Percentiles rank a stretch among this genome's conserved stretches.
These are phyloP conservation scores for Dothistroma pini DNA, from an alignment of 2,329 filamentous ascomycete species.

Conservation along the genomic window DNA sequence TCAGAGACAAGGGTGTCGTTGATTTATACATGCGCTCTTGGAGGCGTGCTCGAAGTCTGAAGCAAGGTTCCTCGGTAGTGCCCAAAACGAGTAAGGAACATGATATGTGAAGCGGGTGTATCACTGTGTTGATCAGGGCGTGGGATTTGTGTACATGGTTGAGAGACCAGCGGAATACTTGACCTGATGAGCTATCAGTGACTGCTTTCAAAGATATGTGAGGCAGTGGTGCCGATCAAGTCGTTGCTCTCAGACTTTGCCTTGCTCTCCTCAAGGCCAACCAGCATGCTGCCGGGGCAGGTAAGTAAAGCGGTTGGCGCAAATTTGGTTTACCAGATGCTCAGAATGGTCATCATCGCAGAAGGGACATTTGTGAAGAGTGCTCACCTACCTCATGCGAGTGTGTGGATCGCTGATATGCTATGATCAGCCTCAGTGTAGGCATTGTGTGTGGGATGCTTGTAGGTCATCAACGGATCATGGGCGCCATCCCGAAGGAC, in stretches of 20 bases:
- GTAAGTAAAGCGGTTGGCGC: conserved; percentile 44
- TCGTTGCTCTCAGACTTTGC: conserved; percentile 43
- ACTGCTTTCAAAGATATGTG: neutral
- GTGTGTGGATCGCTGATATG: neutral
- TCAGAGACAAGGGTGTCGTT: neutral
- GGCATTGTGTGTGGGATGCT: conserved; percentile 52
- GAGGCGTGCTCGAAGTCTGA: neutral
- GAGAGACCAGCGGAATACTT: neutral
- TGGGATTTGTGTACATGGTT: too few species aligned
- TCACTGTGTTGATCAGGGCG: too few species aligned
- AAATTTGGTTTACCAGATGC: conserved; percentile 49
- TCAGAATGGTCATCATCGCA: conserved; percentile 28
- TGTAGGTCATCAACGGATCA: conserved; percentile 66
- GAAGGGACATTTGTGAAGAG: neutral
- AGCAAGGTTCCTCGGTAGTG: neutral
- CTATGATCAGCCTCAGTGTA: neutral
- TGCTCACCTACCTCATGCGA: conserved; percentile 8
- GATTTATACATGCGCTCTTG: neutral
- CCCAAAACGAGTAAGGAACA: neutral
- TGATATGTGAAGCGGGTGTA: too few species aligned
- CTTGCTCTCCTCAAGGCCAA: conserved; percentile 49
- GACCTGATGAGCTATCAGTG: neutral
- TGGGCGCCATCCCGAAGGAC: conserved; percentile 55
- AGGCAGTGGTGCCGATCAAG: neutral
- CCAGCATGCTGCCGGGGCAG: conserved; percentile 40